Base-by-base conservation (phyloP, 2,329 filamentous ascomycete species). In the Ophiostoma ips region DNA sequence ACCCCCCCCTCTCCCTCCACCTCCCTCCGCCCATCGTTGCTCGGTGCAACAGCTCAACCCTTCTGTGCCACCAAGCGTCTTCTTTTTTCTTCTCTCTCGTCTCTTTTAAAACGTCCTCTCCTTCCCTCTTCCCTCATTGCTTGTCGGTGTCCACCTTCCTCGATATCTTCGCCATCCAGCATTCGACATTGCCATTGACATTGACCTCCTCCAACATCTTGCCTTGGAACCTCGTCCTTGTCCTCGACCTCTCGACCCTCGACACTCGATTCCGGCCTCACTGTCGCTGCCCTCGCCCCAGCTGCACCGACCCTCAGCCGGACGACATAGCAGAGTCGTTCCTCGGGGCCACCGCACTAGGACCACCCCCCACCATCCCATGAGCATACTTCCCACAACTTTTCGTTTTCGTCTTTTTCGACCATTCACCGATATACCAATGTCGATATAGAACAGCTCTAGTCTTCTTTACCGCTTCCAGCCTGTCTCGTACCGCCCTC, bases 11-110 rank as follows among this genome's bases (percentile, higher is more conserved):
- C 38, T 40, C 36, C 30, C 36, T 35, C 37, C 43, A 36, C 38
- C 19, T 31, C 21, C n/a, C 18, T 46, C 38, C 44, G 21, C 31
- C 37, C 37, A 44, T 44, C 50, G 51, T 55, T 55, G 53, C 53
- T 53, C 53, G 43, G 53, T 55, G 51, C 49, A 55, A 53, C 51
- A 51, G 47, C 52, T 40, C 37, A 19, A 46, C 21, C 49, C 41
- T 41, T 35, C 34, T 48, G 45, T 48, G 28, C 44, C 48, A 48
- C 48, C 45, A 35, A 9, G 41, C 44, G 18, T 16, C 28, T 34
- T 53, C 30, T 24, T 11, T 31, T 46, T 15, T 37, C 19, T 37
- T 47, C 38, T 51, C 30, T 34, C 13, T 37, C 13, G 9, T n/a
- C 40, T 43, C 40, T 30, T n/a, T 43, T 43, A 30, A 43, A 43